Conservation (phyloP, 73 alveolate genomes). For the Blepharisma stoltei region DNA sequence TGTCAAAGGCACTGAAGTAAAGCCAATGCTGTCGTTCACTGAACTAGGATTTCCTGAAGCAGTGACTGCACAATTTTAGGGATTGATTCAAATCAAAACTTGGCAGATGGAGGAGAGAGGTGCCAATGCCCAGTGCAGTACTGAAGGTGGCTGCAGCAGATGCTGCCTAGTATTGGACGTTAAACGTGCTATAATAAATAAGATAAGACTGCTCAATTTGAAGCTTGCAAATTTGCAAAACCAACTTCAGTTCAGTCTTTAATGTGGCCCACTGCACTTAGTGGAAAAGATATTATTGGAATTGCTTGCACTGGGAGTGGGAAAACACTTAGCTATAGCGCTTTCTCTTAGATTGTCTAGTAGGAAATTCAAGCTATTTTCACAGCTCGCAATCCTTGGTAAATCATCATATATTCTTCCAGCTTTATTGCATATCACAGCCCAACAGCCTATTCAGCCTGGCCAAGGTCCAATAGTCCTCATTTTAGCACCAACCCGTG, state of each 20-base stretch:
- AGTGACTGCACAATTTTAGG: neutral
- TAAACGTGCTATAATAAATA: too few relatives aligned
- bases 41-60: slow-evolving; percentile 19
- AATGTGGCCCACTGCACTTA: slow-evolving; percentile 83
- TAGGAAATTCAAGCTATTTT: too few relatives aligned
- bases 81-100: too few relatives aligned
- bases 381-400: too few relatives aligned
- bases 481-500: slow-evolving; percentile 96
- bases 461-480: slow-evolving; percentile 84
- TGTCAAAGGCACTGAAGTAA: neutral
- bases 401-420: slow-evolving; percentile 97
- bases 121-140: too few relatives aligned
- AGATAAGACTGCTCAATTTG: neutral
- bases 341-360: too few relatives aligned
- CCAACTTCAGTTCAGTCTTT: slow-evolving; percentile 11
- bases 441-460: slow-evolving; percentile 65
- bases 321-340: slow-evolving; percentile 82
- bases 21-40: slow-evolving; percentile 1
- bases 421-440: slow-evolving; percentile 90
- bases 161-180: too few relatives aligned
- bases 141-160: too few relatives aligned
- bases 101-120: too few relatives aligned
- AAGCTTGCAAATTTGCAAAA: slow-evolving; percentile 2
- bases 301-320: slow-evolving; percentile 99
- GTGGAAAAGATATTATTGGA: slow-evolving; percentile 97